phyloP scores from a whole-genome alignment of 2,329 filamentous ascomycete species.

The Pyrenochaeta sp. region DNA sequence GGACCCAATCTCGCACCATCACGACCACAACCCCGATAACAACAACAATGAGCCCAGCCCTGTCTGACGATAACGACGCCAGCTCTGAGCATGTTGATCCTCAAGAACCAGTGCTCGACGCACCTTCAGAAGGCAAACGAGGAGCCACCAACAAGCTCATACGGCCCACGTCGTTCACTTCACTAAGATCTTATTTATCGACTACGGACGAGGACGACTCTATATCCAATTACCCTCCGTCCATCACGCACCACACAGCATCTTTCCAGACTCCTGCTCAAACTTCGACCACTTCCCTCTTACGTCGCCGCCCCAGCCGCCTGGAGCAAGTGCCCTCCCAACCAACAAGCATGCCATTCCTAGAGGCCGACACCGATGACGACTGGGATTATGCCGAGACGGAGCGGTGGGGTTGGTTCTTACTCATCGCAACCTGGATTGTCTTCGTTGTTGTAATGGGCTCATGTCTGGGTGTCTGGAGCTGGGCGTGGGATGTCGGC shows the following conservation, averaged over 20 bases:
- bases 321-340: slow-evolving; percentile 32
- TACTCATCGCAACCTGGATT: slow-evolving; percentile 88
- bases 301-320: slow-evolving; percentile 41
- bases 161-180: too few species aligned
- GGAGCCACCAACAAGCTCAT: too few species aligned
- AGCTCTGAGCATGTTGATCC: too few species aligned
- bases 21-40: slow-evolving; percentile 9
- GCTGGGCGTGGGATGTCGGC: slow-evolving; percentile 98
- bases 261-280: slow-evolving; percentile 37
- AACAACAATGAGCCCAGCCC: slow-evolving; percentile 23
- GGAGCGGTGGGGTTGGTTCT: slow-evolving; percentile 97
- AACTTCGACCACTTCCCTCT: slow-evolving; percentile 28
- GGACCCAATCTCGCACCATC: neutral
- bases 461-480: slow-evolving; percentile 93
- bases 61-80: slow-evolving; percentile 26
- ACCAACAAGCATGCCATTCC: slow-evolving; percentile 29
- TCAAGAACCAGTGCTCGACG: too few species aligned
- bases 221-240: slow-evolving; percentile 64
- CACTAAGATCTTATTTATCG: slow-evolving; percentile 68
- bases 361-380: slow-evolving; percentile 48
- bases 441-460: slow-evolving; percentile 98
- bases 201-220: slow-evolving; percentile 87
- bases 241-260: slow-evolving; percentile 52
- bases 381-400: slow-evolving; percentile 94
- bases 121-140: too few species aligned